Percentiles rank a stretch among this genome's conserved stretches.
phyloP scores from a whole-genome alignment of 179 eudicot species.

The Silene noctiflora region DNA sequence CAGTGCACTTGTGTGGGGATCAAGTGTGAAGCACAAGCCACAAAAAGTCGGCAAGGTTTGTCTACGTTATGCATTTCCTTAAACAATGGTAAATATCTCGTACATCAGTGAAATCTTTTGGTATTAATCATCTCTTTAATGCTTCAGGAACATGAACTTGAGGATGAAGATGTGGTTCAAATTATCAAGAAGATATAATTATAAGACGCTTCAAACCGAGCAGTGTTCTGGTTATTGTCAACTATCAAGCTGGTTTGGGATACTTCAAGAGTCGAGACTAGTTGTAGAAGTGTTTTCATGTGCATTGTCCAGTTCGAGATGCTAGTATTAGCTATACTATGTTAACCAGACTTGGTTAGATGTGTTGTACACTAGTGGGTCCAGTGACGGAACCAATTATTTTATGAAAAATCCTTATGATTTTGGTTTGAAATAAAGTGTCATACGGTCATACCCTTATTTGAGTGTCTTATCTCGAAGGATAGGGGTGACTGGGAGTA shows the following conservation, averaged over 20 bases:
- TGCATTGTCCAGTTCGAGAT: background rate
- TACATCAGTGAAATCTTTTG: background rate
- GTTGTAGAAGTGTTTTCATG: background rate
- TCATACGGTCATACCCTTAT: too few relatives aligned
- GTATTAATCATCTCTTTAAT: conserved; percentile 1
- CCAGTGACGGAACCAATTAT: too few relatives aligned
- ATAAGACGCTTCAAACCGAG: background rate
- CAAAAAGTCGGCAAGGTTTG: conserved; percentile 96
- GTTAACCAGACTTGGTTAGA: background rate
- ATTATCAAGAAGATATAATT: conserved; percentile 46
- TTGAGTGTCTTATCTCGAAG: too few relatives aligned
- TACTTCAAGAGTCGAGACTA: background rate
- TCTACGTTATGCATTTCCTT: background rate
- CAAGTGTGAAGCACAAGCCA: conserved; percentile 94
- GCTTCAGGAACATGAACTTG: conserved; percentile 51
- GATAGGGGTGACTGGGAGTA: too few relatives aligned
- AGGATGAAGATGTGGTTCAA: conserved; percentile 57
- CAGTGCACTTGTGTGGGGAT: conserved; percentile 98
- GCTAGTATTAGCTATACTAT: background rate
- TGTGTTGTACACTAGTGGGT: background rate
- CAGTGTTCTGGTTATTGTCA: background rate
- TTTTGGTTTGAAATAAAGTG: too few relatives aligned
- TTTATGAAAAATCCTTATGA: too few relatives aligned
- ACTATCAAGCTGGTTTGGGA: background rate
- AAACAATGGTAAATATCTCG: background rate